These are phyloP conservation scores for Penicillium fimorum DNA, from an alignment of 495 filamentous ascomycete genomes.

Conservation along the genomic window DNA sequence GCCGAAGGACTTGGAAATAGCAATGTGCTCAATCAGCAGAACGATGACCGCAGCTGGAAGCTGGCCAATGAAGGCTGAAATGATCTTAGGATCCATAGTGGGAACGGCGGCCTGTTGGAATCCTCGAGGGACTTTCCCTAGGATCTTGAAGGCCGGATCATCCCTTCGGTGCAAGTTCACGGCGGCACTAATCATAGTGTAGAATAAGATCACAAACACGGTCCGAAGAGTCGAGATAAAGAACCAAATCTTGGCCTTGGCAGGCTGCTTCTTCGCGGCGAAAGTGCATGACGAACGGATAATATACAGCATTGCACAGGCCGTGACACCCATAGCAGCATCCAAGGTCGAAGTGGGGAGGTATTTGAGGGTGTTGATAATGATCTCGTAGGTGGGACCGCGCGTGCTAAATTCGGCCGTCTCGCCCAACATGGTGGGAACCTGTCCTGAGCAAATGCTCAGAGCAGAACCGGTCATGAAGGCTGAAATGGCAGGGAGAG, in stretches of 20 bases:
- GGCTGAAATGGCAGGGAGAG: slow-evolving; percentile 84
- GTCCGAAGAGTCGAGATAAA: slow-evolving; percentile 86
- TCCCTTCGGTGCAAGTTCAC: slow-evolving; percentile 62
- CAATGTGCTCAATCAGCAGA: slow-evolving; percentile 90
- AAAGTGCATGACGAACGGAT: slow-evolving; percentile 70
- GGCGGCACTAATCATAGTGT: slow-evolving; percentile 87
- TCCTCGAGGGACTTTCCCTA: slow-evolving; percentile 75
- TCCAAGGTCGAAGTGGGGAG: slow-evolving; percentile 67
- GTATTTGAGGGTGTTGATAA: slow-evolving; percentile 84
- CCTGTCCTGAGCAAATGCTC: slow-evolving; percentile 87
- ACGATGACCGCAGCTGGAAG: slow-evolving; percentile 87
- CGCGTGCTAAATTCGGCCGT: slow-evolving; percentile 66
- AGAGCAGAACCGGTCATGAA: slow-evolving; percentile 99
- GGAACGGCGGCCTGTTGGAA: slow-evolving; percentile 84
- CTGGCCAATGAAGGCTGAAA: slow-evolving; percentile 59
- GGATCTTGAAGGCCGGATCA: slow-evolving; percentile 59
- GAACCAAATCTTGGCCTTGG: slow-evolving; percentile 74
- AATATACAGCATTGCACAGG: slow-evolving; percentile 76
- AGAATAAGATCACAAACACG: slow-evolving; percentile 89
- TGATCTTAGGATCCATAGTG: slow-evolving; percentile 59
- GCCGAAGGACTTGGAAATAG: slow-evolving; percentile 98
- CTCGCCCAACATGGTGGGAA: slow-evolving; percentile 83
- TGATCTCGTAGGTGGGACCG: slow-evolving; percentile 75
- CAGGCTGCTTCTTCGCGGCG: slow-evolving; percentile 65
- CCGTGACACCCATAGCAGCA: slow-evolving; percentile 86